Conservation (phyloP, 805 yeast species). For the Lipomyces oligophaga region DNA sequence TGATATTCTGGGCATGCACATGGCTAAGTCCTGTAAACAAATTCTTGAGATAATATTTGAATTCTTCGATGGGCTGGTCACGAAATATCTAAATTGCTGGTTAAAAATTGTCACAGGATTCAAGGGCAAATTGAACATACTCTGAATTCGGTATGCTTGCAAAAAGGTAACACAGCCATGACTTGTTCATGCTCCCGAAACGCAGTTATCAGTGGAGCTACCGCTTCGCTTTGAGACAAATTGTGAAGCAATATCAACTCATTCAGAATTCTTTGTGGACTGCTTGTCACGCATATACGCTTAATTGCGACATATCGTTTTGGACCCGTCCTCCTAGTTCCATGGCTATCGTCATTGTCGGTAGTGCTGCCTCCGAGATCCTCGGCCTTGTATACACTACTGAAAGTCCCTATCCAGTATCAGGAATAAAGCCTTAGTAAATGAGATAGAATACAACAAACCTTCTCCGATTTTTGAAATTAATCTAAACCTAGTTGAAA, state of each 20-base stretch:
- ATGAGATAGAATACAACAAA: constrained; percentile 4
- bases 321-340: constrained; percentile 16
- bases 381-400: constrained; percentile 59
- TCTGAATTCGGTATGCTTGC: constrained; percentile 85
- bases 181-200: constrained; percentile 86
- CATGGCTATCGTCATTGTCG: constrained; percentile 13
- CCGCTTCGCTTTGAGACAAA: constrained; percentile 52
- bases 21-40: constrained; percentile 69
- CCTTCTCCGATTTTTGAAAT: constrained; percentile 59
- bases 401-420: constrained; percentile 49
- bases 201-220: constrained; percentile 89
- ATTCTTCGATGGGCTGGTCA: constrained; percentile 73
- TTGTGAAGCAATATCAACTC: constrained; percentile 75
- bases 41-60: constrained; percentile 75
- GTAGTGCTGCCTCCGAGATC: constrained; percentile 35
- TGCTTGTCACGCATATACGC: constrained; percentile 89
- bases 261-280: constrained; percentile 85
- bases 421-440: not conserved
- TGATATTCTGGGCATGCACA: constrained; percentile 71
- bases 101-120: too few relatives aligned
- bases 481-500: constrained; percentile 48
- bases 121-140: constrained; percentile 9
- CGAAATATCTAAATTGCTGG: constrained; percentile 37
- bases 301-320: constrained; percentile 70
- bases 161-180: constrained; percentile 85